Evolutionary conservation across 495 filamentous ascomycete genomes (phyloP).

Genomic region (Cladorrhinum samala): DNA sequence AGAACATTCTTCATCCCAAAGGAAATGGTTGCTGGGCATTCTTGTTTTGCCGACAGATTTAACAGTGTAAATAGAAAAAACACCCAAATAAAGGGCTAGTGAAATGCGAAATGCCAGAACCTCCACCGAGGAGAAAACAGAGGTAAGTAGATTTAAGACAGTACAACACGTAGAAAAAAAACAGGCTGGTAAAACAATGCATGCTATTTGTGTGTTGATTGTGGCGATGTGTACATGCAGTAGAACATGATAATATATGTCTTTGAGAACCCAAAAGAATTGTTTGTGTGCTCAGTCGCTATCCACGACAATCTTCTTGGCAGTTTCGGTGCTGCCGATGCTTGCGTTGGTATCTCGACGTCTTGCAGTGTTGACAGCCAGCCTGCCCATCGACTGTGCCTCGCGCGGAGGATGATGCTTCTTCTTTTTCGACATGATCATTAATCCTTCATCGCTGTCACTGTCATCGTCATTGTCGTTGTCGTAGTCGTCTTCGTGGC

Average conservation of each 20-base stretch:
- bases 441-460: slow-evolving; percentile 49
- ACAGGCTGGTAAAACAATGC: too few relatives aligned
- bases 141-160: too few relatives aligned
- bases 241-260: too few relatives aligned
- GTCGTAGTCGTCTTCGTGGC: slow-evolving; percentile 27
- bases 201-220: too few relatives aligned
- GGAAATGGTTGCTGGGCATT: too few relatives aligned
- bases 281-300: slow-evolving; percentile 16
- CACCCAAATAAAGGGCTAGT: too few relatives aligned
- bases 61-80: too few relatives aligned
- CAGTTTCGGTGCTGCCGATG: slow-evolving; percentile 50
- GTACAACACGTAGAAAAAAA: too few relatives aligned
- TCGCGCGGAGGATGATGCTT: slow-evolving; percentile 25
- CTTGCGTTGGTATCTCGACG: slow-evolving; percentile 48
- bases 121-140: too few relatives aligned
- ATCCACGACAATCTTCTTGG: slow-evolving; percentile 46
- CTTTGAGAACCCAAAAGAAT: slow-evolving; percentile 1
- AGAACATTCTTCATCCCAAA: too few relatives aligned
- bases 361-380: slow-evolving; percentile 28
- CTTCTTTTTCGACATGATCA: slow-evolving; percentile 38
- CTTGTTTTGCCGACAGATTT: too few relatives aligned
- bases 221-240: neutral
- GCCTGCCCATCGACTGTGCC: slow-evolving; percentile 24
- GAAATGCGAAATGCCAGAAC: too few relatives aligned
- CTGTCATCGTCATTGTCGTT: slow-evolving; percentile 48